These are phyloP conservation scores for Podaxis sp. DNA, from an alignment of 768 basidiomycete genomes.

Conservation along the genomic window DNA sequence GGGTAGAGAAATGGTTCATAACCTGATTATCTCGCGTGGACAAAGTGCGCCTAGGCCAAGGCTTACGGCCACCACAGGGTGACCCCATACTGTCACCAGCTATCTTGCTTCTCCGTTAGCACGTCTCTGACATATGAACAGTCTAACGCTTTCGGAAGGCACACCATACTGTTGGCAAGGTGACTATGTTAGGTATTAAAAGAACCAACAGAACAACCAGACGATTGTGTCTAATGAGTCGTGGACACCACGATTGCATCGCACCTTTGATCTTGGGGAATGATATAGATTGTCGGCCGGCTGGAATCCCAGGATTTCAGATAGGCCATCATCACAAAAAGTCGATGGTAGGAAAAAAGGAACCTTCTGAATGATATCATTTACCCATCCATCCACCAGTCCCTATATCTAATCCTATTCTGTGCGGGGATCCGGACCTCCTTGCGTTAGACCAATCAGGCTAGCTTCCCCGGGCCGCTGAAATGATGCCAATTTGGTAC, in stretches of 20 bases:
- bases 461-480: neutral
- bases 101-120: neutral
- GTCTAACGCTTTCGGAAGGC: constrained; percentile 8
- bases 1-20: neutral
- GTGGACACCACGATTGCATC: constrained; percentile 8
- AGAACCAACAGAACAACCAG: neutral
- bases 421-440: neutral
- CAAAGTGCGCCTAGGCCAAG: neutral
- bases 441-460: neutral
- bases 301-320: constrained; percentile 12
- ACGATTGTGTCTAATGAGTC: constrained; percentile 1
- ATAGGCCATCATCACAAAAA: neutral
- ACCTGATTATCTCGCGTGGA: constrained; percentile 1
- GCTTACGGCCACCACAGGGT: neutral
- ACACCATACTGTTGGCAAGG: constrained; percentile 9
- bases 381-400: neutral
- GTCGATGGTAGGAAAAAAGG: neutral
- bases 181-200: constrained; percentile 9
- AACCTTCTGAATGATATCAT: constrained; percentile 11
- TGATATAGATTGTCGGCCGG: neutral
- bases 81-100: neutral
- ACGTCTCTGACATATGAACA: neutral
- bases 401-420: neutral
- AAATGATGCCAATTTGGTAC: neutral
- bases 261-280: neutral